A percentile compares a stretch with the other conserved stretches of the same genome.
Conservation (phyloP, 148 eudicot genomes). For the Chenopodium album region DNA sequence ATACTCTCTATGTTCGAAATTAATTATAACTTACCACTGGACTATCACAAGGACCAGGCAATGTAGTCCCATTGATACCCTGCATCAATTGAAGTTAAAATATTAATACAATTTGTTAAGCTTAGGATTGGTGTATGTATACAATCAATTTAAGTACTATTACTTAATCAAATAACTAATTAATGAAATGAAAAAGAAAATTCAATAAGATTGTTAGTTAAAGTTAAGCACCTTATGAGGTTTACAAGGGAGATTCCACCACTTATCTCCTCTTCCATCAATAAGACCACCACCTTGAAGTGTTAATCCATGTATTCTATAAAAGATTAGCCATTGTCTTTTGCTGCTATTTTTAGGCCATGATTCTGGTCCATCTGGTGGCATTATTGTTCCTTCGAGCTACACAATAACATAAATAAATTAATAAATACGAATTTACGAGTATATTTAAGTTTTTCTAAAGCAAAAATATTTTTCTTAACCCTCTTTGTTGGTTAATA, state of each 20-base stretch:
- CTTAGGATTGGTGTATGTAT: not conserved
- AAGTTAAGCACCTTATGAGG: constrained; percentile 70
- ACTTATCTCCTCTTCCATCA: constrained; percentile 87
- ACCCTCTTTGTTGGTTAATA: too few relatives aligned
- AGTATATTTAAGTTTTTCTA: too few relatives aligned
- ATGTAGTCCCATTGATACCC: constrained; percentile 64
- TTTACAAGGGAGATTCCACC: constrained; percentile 98
- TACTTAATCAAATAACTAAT: too few relatives aligned
- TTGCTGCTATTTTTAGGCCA: constrained; percentile 72
- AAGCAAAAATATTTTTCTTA: not conserved
- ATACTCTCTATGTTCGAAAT: too few relatives aligned
- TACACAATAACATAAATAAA: constrained; percentile 13
- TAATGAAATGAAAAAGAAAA: not conserved
- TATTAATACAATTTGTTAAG: not conserved
- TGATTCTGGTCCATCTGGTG: constrained; percentile 88
- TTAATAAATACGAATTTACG: too few relatives aligned
- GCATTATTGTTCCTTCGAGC: constrained; percentile 76
- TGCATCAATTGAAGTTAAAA: constrained; percentile 31
- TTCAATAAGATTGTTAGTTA: not conserved
- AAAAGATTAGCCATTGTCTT: constrained; percentile 86
- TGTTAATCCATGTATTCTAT: constrained; percentile 58
- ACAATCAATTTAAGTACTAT: not conserved
- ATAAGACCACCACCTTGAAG: constrained; percentile 80
- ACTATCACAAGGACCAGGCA: constrained; percentile 83
- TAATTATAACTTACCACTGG: constrained; percentile 69